Evolutionary conservation across 345 rosid genomes (phyloP), one percentile per base, ranked within the genome.

Genomic region (Cardamine resedifolia): DNA sequence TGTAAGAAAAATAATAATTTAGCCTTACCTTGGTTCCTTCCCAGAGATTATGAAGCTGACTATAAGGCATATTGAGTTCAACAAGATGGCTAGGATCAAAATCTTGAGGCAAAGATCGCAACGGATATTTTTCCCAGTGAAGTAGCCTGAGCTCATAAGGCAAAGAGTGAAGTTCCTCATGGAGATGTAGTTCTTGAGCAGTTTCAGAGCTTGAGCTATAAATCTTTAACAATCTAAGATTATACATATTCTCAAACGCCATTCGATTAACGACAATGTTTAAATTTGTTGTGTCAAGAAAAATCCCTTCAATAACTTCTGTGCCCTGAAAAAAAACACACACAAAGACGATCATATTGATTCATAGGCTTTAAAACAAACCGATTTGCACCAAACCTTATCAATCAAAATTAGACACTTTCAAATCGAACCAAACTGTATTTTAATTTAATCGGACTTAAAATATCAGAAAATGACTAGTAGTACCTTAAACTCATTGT

Each of bases 91-190:
- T 24, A 0, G 43, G 36, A 24, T 49, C 15, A 20, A 79, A 76
- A 2, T 28, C 26, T 23, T 34, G 28, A 57, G 71, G 71, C 16
- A 73, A 45, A 2, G 65, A 56, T 24, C 0, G 28, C 16, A 65
- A 47, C 0, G 52, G 71, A 65, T 56, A 73, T 6, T 57, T 56
- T 18, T 73, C 77, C 77, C 82, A 81, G 31, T 73, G 77, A 16
- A 73, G 59, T 16, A 73, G 20, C 66, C 59, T 56, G 2, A 65
- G 71, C 41, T 65, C 71, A 56, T 47, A 31, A 64, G 77, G 71
- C 51, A 73, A 8, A 64, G 50, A 73, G 0, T 8, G 0, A 0
- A 73, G 77, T 23, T 4, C 66, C 1, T 10, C 1, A 3, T 3
- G 31, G 3, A 61, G 15, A 16, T 30, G 12, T 15, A 67, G 8